Percentiles rank a stretch among this genome's conserved stretches.
These are phyloP conservation scores for Alternaria tenuissima DNA, from an alignment of 2,329 filamentous ascomycete species.

Conservation along the genomic window DNA sequence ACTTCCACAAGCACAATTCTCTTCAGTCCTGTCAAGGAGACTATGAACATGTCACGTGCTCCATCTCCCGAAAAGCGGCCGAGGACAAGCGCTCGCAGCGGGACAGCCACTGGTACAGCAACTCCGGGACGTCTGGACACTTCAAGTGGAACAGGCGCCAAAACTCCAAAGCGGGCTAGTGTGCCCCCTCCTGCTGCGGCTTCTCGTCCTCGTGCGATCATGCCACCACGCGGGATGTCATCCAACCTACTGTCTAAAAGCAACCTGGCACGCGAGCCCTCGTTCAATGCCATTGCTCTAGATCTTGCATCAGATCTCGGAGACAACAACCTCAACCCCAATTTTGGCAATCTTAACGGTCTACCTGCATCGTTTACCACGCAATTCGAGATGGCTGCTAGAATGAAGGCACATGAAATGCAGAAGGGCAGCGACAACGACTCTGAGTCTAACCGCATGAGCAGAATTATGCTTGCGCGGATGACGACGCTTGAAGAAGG, in stretches of 20 bases:
- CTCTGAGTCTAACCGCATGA: constrained; percentile 56
- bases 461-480: constrained; percentile 80
- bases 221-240: constrained; percentile 61
- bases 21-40: constrained; percentile 70
- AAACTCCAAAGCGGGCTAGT: constrained; percentile 55
- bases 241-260: constrained; percentile 63
- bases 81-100: constrained; percentile 42
- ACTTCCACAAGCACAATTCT: constrained; percentile 84
- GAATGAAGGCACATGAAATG: constrained; percentile 34
- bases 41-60: constrained; percentile 48
- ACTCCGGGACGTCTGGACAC: constrained; percentile 43
- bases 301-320: constrained; percentile 78
- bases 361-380: constrained; percentile 81
- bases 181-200: constrained; percentile 36
- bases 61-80: constrained; percentile 42
- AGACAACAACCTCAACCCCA: constrained; percentile 66
- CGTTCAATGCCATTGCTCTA: constrained; percentile 68
- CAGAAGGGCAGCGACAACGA: constrained; percentile 36
- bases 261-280: constrained; percentile 61
- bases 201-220: constrained; percentile 39
- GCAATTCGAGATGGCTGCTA: constrained; percentile 58
- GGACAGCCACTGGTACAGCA: constrained; percentile 41
- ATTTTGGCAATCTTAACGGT: constrained; percentile 67
- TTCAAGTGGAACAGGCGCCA: constrained; percentile 38
- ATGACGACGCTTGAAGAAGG: constrained; percentile 96